Conservation (phyloP, 306 rosid genomes). For the Comarum palustre region DNA sequence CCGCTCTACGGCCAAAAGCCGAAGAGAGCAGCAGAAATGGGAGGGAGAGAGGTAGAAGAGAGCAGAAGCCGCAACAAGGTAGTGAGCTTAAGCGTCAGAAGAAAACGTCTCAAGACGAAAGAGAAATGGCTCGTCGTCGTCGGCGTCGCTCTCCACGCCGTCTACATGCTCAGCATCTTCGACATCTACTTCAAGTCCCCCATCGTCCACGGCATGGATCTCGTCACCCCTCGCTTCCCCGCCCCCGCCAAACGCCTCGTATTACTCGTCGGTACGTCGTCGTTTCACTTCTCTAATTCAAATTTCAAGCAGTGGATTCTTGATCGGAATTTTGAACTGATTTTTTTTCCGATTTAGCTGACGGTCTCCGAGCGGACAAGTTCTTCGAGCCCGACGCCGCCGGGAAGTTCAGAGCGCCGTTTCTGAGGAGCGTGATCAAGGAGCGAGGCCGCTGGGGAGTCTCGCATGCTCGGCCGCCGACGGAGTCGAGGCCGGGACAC, state of each 20-base stretch:
- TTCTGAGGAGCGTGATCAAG: conserved; percentile 61
- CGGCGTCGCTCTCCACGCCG: conserved; percentile 77
- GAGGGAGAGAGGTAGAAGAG: conserved; percentile 25
- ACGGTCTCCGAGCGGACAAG: conserved; percentile 90
- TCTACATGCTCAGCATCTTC: conserved; percentile 85
- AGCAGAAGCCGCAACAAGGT: conserved; percentile 15
- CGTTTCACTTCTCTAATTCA: not conserved
- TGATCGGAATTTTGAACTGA: not conserved
- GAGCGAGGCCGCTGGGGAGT: conserved; percentile 91
- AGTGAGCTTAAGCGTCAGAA: conserved; percentile 13
- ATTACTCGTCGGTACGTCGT: conserved; percentile 56
- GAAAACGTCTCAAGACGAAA: conserved; percentile 56
- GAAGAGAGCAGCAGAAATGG: conserved; percentile 39
- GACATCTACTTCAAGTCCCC: conserved; percentile 86
- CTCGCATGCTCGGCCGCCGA: conserved; percentile 94
- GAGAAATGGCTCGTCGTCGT: conserved; percentile 75
- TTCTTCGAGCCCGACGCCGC: conserved; percentile 68
- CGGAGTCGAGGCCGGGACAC: conserved; percentile 92
- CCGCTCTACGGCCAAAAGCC: not conserved
- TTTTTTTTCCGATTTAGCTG: conserved; percentile 39
- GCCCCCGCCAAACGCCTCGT: conserved; percentile 87
- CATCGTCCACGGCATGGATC: conserved; percentile 76
- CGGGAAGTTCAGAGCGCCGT: conserved; percentile 75
- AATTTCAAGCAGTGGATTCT: not conserved
- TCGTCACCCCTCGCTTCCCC: conserved; percentile 59